phyloP scores from a whole-genome alignment of 2,329 filamentous ascomycete genomes.

The Gaeumannomyces sp. region DNA sequence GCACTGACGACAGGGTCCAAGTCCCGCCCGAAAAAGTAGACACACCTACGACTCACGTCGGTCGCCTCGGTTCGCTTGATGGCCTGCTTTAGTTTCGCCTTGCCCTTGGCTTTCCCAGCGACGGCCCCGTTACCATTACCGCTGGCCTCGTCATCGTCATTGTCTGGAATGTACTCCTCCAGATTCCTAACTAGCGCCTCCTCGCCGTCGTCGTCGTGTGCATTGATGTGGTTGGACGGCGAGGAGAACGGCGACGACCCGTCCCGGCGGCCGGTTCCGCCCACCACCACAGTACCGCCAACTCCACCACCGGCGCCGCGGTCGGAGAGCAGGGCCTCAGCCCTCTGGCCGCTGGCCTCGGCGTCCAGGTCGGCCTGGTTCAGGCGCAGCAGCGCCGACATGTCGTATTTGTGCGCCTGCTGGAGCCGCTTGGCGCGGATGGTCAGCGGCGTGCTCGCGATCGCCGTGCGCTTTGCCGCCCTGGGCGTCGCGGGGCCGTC shows the following conservation, averaged over 20 bases:
- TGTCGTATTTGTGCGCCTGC: conserved; percentile 50
- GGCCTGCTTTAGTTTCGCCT: conserved; percentile 32
- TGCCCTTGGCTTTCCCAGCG: conserved; percentile 33
- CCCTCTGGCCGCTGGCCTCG: conserved; percentile 25
- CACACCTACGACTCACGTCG: conserved; percentile 30
- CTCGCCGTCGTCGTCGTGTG: conserved; percentile 18
- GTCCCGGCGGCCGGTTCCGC: too few relatives aligned
- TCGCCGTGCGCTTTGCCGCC: conserved; percentile 39
- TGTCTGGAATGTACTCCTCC: conserved; percentile 25
- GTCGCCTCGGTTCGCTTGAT: conserved; percentile 41
- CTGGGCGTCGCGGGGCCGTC: conserved; percentile 32
- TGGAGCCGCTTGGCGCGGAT: conserved; percentile 21
- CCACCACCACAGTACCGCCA: background rate
- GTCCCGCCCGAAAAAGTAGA: conserved; percentile 42
- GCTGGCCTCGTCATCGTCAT: conserved; percentile 24
- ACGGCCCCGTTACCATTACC: background rate
- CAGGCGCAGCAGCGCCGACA: conserved; percentile 56
- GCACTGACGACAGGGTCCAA: conserved; percentile 16
- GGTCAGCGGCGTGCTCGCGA: conserved; percentile 42
- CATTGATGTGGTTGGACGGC: background rate
- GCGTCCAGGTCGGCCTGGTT: conserved; percentile 33
- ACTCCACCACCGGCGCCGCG: background rate
- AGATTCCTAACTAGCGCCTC: conserved; percentile 7
- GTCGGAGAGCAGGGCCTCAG: conserved; percentile 29
- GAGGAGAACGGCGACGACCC: conserved; percentile 9